phyloP scores from a whole-genome alignment of 164 flowering plant species.

The Piper betle region DNA sequence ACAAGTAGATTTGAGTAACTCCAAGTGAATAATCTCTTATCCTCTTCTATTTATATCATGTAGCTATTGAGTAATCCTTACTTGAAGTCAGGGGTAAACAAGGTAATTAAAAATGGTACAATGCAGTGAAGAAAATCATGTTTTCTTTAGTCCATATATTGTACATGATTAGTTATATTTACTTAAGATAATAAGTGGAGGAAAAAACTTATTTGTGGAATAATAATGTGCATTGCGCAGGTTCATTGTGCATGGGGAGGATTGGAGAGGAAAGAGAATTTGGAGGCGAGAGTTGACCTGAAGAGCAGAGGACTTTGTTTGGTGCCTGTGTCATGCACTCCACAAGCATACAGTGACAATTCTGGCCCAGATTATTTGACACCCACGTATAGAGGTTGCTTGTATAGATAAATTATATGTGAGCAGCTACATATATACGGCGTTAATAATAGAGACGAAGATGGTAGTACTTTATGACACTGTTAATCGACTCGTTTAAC shows the following conservation, averaged over 20 bases:
- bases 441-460: no score
- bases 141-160: no score
- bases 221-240: slow-evolving; percentile 11
- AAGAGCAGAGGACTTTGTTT: slow-evolving; percentile 56
- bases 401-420: slow-evolving; percentile 34
- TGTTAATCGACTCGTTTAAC: no score
- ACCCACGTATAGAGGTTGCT: slow-evolving; percentile 51
- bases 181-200: no score
- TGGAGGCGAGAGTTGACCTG: slow-evolving; percentile 31
- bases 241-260: slow-evolving; percentile 16
- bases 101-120: slow-evolving; percentile 21
- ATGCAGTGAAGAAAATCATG: no score
- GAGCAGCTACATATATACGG: no score
- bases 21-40: neutral
- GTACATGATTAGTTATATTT: no score
- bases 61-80: slow-evolving; percentile 58
- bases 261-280: slow-evolving; percentile 11
- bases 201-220: neutral
- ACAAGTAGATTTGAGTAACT: neutral
- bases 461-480: no score
- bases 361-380: slow-evolving; percentile 61
- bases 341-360: slow-evolving; percentile 45
- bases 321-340: slow-evolving; percentile 50
- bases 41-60: slow-evolving; percentile 1
- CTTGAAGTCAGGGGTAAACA: slow-evolving; percentile 38